phyloP scores from a whole-genome alignment of 2,329 filamentous ascomycete species.

The Xylariaceae sp. region DNA sequence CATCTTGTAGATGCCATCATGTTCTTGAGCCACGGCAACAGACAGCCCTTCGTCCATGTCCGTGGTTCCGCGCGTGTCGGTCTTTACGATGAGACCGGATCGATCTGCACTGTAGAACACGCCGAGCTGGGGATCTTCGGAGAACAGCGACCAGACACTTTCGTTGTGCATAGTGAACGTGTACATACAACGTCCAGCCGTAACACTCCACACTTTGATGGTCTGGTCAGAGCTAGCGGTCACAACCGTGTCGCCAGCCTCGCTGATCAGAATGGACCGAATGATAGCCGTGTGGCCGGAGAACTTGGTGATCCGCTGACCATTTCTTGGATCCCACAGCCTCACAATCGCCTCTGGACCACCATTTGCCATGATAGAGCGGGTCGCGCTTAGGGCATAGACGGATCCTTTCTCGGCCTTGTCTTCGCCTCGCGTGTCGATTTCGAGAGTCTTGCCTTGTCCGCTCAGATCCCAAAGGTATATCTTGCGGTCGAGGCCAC shows the following conservation, averaged over 20 bases:
- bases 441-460: constrained; percentile 78
- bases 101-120: constrained; percentile 95
- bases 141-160: constrained; percentile 94
- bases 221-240: constrained; percentile 95
- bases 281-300: constrained; percentile 96
- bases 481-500: constrained; percentile 88
- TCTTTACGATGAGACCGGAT: constrained; percentile 92
- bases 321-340: constrained; percentile 85
- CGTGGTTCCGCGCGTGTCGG: constrained; percentile 72
- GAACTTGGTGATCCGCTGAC: constrained; percentile 90
- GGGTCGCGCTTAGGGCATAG: constrained; percentile 79
- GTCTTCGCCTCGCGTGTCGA: constrained; percentile 81
- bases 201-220: constrained; percentile 96
- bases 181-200: constrained; percentile 92
- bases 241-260: constrained; percentile 85
- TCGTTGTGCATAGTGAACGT: constrained; percentile 99
- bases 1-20: constrained; percentile 71
- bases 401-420: constrained; percentile 87
- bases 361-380: constrained; percentile 81
- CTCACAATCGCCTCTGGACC: constrained; percentile 91
- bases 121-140: constrained; percentile 76
- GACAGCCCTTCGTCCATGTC: constrained; percentile 83
- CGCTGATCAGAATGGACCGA: constrained; percentile 82
- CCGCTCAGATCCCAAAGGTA: constrained; percentile 91
- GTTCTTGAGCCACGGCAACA: constrained; percentile 86